These are phyloP conservation scores for Magnolia officinalis DNA, from an alignment of 164 flowering plant genomes.

Conservation along the genomic window DNA sequence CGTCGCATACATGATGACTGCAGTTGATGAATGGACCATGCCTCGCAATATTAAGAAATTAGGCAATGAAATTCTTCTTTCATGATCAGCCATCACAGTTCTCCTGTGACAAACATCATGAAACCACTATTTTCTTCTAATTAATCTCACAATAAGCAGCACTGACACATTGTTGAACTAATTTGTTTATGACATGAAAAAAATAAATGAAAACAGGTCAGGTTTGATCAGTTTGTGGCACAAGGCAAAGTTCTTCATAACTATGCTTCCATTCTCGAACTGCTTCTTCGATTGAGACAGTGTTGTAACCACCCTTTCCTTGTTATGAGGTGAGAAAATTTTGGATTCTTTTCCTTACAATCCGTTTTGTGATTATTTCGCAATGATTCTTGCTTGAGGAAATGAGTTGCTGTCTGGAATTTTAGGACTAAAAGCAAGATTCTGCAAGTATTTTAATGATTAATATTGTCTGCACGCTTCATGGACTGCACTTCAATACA, in stretches of 20 bases:
- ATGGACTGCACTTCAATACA: background rate
- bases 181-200: constrained; percentile 2
- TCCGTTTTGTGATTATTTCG: background rate
- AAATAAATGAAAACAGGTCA: constrained; percentile 45
- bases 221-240: constrained; percentile 80
- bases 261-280: constrained; percentile 73
- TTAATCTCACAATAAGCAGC: background rate
- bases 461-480: background rate
- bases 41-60: background rate
- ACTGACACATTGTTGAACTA: background rate
- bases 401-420: background rate
- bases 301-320: constrained; percentile 90
- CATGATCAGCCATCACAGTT: background rate
- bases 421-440: background rate
- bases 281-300: constrained; percentile 73
- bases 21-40: background rate
- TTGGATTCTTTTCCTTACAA: background rate
- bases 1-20: no score
- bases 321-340: constrained; percentile 58
- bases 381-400: background rate
- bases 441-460: background rate
- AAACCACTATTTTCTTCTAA: background rate
- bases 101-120: background rate
- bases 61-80: background rate
- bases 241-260: constrained; percentile 83